Conservation (phyloP, 768 basidiomycete species). For the Gautieria morchelliformis region DNA sequence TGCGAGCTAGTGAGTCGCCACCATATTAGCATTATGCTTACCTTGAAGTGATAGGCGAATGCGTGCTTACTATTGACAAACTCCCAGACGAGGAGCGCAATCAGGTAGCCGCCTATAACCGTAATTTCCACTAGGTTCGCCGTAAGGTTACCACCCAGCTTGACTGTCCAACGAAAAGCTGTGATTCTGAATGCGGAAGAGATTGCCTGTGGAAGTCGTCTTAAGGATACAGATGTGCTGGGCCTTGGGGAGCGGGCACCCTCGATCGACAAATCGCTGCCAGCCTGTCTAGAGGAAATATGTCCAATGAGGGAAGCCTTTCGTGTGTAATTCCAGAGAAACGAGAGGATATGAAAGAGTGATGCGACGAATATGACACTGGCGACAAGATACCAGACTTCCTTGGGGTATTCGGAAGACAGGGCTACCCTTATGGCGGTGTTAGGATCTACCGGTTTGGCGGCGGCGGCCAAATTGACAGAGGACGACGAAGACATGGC, state of each 20-base stretch:
- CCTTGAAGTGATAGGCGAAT: background rate
- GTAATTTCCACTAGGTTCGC: constrained; percentile 34
- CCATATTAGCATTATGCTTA: background rate
- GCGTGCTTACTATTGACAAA: constrained; percentile 35
- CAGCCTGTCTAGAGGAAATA: background rate
- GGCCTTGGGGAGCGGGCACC: constrained; percentile 3
- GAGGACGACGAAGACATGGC: background rate
- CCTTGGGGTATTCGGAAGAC: constrained; percentile 5
- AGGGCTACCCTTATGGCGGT: background rate
- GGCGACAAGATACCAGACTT: constrained; percentile 13
- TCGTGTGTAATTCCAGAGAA: background rate
- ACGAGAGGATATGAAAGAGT: constrained; percentile 3
- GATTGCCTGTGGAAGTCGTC: constrained; percentile 28
- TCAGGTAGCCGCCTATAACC: constrained; percentile 38
- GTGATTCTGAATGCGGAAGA: constrained; percentile 37
- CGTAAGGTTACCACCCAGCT: constrained; percentile 30
- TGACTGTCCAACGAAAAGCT: constrained; percentile 39
- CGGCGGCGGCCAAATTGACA: background rate
- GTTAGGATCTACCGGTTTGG: constrained; percentile 2
- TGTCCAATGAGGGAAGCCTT: background rate
- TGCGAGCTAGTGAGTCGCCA: background rate
- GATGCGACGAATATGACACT: constrained; percentile 13
- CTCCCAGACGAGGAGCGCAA: constrained; percentile 33
- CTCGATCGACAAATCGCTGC: constrained; percentile 9
- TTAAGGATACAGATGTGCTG: constrained; percentile 13